These are phyloP conservation scores for Cucurbitaria berberidis DNA, from an alignment of 2,329 filamentous ascomycete genomes.

Conservation along the genomic window DNA sequence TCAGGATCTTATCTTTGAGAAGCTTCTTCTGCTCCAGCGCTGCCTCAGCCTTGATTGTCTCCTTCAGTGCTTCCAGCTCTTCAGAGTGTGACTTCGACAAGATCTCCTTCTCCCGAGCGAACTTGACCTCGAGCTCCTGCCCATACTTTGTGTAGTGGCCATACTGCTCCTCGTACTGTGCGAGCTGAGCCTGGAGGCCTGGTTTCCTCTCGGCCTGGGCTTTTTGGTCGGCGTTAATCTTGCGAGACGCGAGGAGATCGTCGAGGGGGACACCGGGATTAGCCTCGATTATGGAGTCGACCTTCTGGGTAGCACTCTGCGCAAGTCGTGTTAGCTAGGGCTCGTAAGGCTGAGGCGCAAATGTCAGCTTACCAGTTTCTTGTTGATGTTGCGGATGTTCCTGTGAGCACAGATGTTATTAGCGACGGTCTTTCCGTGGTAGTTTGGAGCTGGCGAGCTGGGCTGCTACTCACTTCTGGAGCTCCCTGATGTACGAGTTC, in stretches of 20 bases:
- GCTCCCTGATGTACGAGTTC: conserved; percentile 81
- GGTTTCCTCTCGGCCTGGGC: conserved; percentile 80
- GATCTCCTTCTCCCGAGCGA: conserved; percentile 63
- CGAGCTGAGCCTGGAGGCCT: conserved; percentile 69
- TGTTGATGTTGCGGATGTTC: conserved; percentile 88
- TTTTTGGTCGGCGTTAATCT: conserved; percentile 83
- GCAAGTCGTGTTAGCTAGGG: conserved; percentile 26
- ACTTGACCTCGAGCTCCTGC: conserved; percentile 69
- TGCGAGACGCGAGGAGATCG: conserved; percentile 71
- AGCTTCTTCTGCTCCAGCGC: conserved; percentile 55
- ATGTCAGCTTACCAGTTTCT: conserved; percentile 79
- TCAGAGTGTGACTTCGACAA: conserved; percentile 62
- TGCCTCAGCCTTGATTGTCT: conserved; percentile 62
- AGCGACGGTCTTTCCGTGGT: conserved; percentile 2
- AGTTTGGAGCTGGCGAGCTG: conserved; percentile 4
- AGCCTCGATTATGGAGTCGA: conserved; percentile 71
- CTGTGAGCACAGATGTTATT: conserved; percentile 54
- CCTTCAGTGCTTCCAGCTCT: conserved; percentile 62
- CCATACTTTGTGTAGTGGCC: conserved; percentile 77
- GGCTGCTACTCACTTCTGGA: conserved; percentile 76
- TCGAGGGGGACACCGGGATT: conserved; percentile 75
- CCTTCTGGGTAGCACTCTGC: conserved; percentile 74
- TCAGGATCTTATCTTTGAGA: conserved; percentile 68
- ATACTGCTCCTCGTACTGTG: conserved; percentile 75
- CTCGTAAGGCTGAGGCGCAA: conserved; percentile 3